These are phyloP conservation scores for Santalum album DNA, from an alignment of 164 flowering plant species.

Conservation along the genomic window DNA sequence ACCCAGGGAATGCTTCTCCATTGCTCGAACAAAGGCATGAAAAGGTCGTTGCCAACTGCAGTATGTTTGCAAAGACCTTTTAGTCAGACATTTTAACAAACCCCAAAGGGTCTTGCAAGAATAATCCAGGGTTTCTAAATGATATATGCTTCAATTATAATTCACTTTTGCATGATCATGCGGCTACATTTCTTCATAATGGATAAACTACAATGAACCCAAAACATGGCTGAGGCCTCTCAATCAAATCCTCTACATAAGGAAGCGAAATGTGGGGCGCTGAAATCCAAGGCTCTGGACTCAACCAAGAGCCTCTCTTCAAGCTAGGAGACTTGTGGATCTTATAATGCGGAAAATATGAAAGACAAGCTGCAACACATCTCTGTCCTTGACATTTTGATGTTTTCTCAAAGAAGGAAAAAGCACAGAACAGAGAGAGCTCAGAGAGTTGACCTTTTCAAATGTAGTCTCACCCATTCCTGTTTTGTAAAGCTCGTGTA, in stretches of 20 bases:
- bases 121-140: no score
- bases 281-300: not conserved
- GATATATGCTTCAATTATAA: no score
- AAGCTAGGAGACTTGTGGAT: not conserved
- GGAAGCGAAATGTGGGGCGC: not conserved
- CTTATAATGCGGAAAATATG: not conserved
- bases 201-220: no score
- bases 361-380: no score
- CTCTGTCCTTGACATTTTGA: no score
- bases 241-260: no score
- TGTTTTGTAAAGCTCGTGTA: conserved; percentile 80
- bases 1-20: conserved; percentile 70
- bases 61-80: not conserved
- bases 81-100: no score
- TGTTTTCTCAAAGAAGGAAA: not conserved
- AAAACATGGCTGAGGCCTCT: no score
- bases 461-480: conserved; percentile 91
- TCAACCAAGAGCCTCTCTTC: conserved; percentile 1
- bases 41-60: conserved; percentile 61
- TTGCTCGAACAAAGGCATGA: conserved; percentile 64
- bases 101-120: no score
- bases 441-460: conserved; percentile 54
- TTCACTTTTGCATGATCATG: no score
- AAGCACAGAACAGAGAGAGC: not conserved
- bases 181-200: no score